A percentile compares a stretch with the other conserved stretches of the same genome.
Conservation (phyloP, 208 protist species). For the Leishmania mexicana region DNA sequence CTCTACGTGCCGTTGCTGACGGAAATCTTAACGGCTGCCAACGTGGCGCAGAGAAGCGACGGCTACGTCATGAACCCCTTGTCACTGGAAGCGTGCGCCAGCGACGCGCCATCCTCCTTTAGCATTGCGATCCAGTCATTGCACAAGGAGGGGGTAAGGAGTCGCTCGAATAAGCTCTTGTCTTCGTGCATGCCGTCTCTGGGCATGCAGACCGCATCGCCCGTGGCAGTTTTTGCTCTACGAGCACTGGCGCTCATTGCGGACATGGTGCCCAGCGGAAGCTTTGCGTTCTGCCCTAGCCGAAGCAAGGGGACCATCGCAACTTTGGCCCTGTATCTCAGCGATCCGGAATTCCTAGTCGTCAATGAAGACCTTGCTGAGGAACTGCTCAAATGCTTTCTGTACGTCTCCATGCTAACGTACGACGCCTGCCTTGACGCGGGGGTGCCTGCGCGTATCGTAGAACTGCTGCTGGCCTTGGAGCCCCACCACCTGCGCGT, state of each 20-base stretch:
- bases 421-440: constrained; percentile 35
- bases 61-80: constrained; percentile 22
- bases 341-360: constrained; percentile 33
- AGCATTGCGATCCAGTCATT: not conserved
- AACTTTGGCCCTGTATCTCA: constrained; percentile 30
- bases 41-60: not conserved
- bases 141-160: not conserved
- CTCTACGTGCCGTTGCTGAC: constrained; percentile 32
- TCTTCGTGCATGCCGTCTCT: constrained; percentile 1
- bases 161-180: not conserved
- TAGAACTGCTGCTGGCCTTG: constrained; percentile 44
- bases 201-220: constrained; percentile 28
- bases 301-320: constrained; percentile 34
- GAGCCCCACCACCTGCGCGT: constrained; percentile 47
- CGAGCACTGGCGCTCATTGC: constrained; percentile 62
- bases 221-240: constrained; percentile 31
- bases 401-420: constrained; percentile 40
- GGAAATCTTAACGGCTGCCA: constrained; percentile 33
- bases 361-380: constrained; percentile 54
- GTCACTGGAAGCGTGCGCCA: constrained; percentile 1
- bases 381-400: constrained; percentile 73
- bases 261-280: constrained; percentile 58
- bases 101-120: not conserved
- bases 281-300: constrained; percentile 29
- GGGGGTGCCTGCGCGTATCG: constrained; percentile 27